Evolutionary conservation across 139 green algal species (phyloP).

Genomic region (Chlamydomonas eustigma): DNA sequence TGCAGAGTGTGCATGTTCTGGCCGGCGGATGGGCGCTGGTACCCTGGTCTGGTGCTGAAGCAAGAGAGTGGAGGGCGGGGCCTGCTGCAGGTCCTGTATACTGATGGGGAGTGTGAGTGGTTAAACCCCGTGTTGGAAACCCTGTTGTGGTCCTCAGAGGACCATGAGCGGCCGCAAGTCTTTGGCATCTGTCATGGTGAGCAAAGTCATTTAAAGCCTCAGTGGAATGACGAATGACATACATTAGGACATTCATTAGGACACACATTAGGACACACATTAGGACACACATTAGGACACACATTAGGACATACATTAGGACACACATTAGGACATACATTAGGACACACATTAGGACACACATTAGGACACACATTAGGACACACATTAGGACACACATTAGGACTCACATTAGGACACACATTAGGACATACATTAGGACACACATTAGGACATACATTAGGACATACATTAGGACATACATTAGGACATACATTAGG

Average conservation of each 20-base stretch:
- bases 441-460: no score
- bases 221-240: no score
- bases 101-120: conserved; percentile 73
- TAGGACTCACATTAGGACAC: no score
- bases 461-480: no score
- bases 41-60: conserved; percentile 44
- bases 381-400: neutral
- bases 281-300: neutral
- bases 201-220: neutral
- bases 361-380: neutral
- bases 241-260: neutral
- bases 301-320: neutral
- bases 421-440: no score
- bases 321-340: neutral
- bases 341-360: neutral
- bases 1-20: conserved; percentile 46
- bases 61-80: conserved; percentile 5
- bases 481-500: no score
- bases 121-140: conserved; percentile 47
- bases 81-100: conserved; percentile 50
- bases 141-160: conserved; percentile 28
- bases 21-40: conserved; percentile 29
- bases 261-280: neutral
- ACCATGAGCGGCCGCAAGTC: neutral
- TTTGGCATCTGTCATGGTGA: neutral